Evolutionary conservation across 2,329 filamentous ascomycete genomes (phyloP), one percentile per base, ranked within the genome.

Genomic region (Akanthomyces uredinophilus): DNA sequence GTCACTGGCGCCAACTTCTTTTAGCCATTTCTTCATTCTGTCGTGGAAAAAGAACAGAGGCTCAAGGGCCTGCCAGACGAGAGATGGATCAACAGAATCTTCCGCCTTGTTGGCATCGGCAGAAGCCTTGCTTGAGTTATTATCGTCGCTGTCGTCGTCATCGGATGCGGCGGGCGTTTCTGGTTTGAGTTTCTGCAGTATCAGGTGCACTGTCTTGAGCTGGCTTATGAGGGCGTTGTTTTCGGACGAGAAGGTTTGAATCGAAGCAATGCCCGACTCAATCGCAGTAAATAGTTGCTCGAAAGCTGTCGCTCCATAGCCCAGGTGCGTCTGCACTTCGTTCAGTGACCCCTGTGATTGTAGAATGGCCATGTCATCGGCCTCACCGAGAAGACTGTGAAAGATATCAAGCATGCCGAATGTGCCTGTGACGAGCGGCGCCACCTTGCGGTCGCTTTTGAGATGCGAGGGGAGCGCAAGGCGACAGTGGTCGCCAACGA

Each of bases 61-160:
- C 52, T 88, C 88, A 71, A 97, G 95, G 68, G 96, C 87, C 6
- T 93, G 93, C 65, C 91, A 87, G 64, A 97, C 82, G 72, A 92
- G 70, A 24, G 61, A 53, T 20, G 61, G 61, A 22, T 62, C 61
- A 72, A 68, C 14, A 70, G 71, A 20, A 13, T 41, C 11, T 5
- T 37, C 14, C 4, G 27, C 10, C 7, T 46, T 58, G 24, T 37
- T 50, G 35, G 24, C n/a, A 14, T 51, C 18, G 4, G 14, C 24
- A 24, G 20, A 5, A 10, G 66, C 69, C 6, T 67, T 65, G 5
- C 49, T 35, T 1, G 22, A 20, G n/a, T 64, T 66, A 8, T 66
- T 66, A 35, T 70, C 63, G 8, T 4, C 18, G n/a, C 64, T 67
- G 13, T 67, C 68, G 35, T 71, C 64, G 10, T 56, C 62, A 6